Evolutionary conservation across 2,329 filamentous ascomycete species (phyloP).

Genomic region (Colletotrichum lini): DNA sequence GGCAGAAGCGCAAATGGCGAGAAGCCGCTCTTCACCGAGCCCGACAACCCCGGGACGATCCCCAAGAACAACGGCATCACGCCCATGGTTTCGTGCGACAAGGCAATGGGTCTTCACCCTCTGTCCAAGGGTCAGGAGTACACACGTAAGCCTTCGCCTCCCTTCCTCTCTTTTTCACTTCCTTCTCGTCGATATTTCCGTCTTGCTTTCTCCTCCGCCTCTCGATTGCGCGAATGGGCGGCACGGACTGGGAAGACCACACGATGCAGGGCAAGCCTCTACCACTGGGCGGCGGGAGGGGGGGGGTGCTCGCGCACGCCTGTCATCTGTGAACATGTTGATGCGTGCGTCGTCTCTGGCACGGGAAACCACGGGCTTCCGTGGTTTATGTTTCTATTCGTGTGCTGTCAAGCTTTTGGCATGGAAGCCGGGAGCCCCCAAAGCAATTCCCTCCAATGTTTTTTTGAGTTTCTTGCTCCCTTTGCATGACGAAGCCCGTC

Average conservation of each 20-base stretch:
- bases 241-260: conserved; percentile 27
- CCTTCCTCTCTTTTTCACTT: not conserved
- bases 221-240: not conserved
- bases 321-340: conserved; percentile 27
- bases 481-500: conserved; percentile 36
- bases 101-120: conserved; percentile 62
- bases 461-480: conserved; percentile 34
- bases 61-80: conserved; percentile 53
- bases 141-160: conserved; percentile 57
- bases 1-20: conserved; percentile 59
- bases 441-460: not conserved
- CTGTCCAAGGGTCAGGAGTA: conserved; percentile 60
- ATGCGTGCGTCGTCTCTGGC: not conserved
- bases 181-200: no score
- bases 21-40: conserved; percentile 58
- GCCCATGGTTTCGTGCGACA: conserved; percentile 57
- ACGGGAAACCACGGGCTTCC: conserved; percentile 28
- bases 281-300: not conserved
- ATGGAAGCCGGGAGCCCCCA: no score
- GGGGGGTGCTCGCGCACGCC: not conserved
- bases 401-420: conserved; percentile 19
- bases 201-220: not conserved
- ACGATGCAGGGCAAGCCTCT: conserved; percentile 26
- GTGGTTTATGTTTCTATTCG: conserved; percentile 25
- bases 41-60: conserved; percentile 43